phyloP scores from a whole-genome alignment of 345 rosid genomes.

The Syzygium grande region DNA sequence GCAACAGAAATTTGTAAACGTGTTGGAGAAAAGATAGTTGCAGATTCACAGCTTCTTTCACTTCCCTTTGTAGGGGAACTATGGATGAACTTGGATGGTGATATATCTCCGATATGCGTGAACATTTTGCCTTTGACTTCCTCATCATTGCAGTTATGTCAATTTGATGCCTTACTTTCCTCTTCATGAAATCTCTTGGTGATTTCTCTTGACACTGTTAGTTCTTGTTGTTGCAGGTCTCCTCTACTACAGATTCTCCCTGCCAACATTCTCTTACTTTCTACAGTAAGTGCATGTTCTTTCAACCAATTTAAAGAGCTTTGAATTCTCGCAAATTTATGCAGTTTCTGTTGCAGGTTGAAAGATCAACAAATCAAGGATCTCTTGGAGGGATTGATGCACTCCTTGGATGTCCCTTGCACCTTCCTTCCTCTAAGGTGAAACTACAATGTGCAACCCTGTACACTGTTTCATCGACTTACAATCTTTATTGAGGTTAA shows the following conservation, averaged over 20 bases:
- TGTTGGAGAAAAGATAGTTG: background rate
- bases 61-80: constrained; percentile 50
- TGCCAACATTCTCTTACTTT: constrained; percentile 59
- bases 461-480: background rate
- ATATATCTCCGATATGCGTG: constrained; percentile 75
- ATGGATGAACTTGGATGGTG: constrained; percentile 93
- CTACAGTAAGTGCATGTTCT: constrained; percentile 48
- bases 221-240: constrained; percentile 37
- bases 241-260: constrained; percentile 63
- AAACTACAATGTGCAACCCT: background rate
- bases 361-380: constrained; percentile 65
- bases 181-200: constrained; percentile 1
- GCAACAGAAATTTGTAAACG: background rate
- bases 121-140: constrained; percentile 62
- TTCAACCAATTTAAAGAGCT: constrained; percentile 3
- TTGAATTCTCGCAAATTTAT: background rate
- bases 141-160: constrained; percentile 48
- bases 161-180: background rate
- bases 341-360: constrained; percentile 35
- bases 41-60: background rate
- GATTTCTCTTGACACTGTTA: background rate
- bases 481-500: background rate
- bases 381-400: constrained; percentile 89
- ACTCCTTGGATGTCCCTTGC: constrained; percentile 80
- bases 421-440: constrained; percentile 75